Conservation (phyloP, 106 monocot species). For the Vanilla planifolia region DNA sequence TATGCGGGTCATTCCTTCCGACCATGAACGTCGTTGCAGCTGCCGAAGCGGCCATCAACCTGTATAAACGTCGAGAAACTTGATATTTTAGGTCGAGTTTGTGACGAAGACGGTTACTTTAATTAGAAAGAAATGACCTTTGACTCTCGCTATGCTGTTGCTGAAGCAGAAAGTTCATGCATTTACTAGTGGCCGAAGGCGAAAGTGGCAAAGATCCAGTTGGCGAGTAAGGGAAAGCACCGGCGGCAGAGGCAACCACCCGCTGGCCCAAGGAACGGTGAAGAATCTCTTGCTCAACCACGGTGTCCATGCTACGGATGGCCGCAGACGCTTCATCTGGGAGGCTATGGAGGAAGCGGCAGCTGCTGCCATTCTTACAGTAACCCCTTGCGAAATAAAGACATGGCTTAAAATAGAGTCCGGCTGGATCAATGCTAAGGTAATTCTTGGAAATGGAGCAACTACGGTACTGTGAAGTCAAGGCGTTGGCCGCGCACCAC, state of each 20-base stretch:
- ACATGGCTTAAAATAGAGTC: conserved; percentile 65
- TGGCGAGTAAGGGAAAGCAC: conserved; percentile 54
- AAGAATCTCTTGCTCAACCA: conserved; percentile 65
- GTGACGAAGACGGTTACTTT: too few species aligned
- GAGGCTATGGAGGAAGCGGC: conserved; percentile 72
- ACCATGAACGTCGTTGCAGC: conserved; percentile 43
- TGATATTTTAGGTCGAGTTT: neutral
- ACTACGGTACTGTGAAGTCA: conserved; percentile 35
- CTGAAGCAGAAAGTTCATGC: conserved; percentile 23
- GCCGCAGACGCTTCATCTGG: conserved; percentile 35
- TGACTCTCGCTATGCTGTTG: conserved; percentile 50
- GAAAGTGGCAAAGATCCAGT: conserved; percentile 34
- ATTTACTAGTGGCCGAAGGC: conserved; percentile 39
- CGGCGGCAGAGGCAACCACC: conserved; percentile 20
- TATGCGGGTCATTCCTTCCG: conserved; percentile 54
- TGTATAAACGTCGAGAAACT: too few species aligned
- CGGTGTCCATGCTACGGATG: conserved; percentile 35
- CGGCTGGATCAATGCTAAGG: conserved; percentile 26
- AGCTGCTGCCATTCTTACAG: conserved; percentile 83
- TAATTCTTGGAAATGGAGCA: conserved; percentile 52
- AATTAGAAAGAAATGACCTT: conserved; percentile 28
- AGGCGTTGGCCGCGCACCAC: conserved; percentile 31
- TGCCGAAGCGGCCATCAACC: conserved; percentile 8
- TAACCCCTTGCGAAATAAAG: conserved; percentile 82
- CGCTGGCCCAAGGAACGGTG: conserved; percentile 68